phyloP scores from a whole-genome alignment of 2,329 filamentous ascomycete species.

The Bipolaris sorokiniana region DNA sequence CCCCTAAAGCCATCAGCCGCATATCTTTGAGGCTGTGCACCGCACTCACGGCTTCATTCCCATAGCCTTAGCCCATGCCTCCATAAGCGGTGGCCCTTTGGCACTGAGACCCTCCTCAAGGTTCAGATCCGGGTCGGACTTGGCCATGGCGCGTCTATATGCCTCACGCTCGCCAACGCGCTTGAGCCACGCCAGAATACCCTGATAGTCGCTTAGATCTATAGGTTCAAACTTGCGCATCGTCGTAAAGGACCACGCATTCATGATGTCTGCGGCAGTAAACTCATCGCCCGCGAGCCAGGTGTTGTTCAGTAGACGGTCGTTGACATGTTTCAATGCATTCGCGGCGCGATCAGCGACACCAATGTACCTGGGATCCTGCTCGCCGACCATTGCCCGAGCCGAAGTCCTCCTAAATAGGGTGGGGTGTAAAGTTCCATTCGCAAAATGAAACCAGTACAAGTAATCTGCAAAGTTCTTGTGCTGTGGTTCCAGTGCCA shows the following conservation, averaged over 20 bases:
- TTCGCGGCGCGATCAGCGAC: constrained; percentile 45
- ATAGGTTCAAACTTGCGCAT: constrained; percentile 60
- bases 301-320: constrained; percentile 54
- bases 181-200: constrained; percentile 40
- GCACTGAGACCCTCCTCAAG: constrained; percentile 36
- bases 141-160: constrained; percentile 60
- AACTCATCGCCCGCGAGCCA: constrained; percentile 68
- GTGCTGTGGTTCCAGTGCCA: constrained; percentile 56
- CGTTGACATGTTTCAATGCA: constrained; percentile 57
- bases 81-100: constrained; percentile 30
- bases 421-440: constrained; percentile 49
- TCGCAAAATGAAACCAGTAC: constrained; percentile 68
- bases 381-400: constrained; percentile 36
- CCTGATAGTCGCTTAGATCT: constrained; percentile 43
- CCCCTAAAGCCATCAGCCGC: constrained; percentile 11
- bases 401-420: constrained; percentile 40
- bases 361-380: constrained; percentile 46
- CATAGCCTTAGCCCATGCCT: constrained; percentile 31
- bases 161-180: constrained; percentile 35
- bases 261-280: constrained; percentile 71
- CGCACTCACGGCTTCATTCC: constrained; percentile 30
- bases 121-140: constrained; percentile 57
- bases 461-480: constrained; percentile 65
- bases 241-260: constrained; percentile 65
- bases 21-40: not conserved